Conservation (phyloP, 768 basidiomycete species). For the Podaxis sp. region DNA sequence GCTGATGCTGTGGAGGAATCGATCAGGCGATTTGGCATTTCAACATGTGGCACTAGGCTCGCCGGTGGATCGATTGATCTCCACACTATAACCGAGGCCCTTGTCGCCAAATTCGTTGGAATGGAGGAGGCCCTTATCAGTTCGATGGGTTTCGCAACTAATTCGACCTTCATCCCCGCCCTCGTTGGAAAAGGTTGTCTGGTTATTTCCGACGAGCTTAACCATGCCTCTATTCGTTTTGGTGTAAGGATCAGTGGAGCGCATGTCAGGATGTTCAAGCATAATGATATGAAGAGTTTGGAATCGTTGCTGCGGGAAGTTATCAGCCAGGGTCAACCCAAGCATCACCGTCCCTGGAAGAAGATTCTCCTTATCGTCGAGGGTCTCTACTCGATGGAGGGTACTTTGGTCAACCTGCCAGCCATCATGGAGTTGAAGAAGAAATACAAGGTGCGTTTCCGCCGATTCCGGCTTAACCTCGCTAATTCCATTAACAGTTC, state of each 20-base stretch:
- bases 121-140: constrained; percentile 87
- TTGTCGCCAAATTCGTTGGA: constrained; percentile 89
- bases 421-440: constrained; percentile 81
- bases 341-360: constrained; percentile 99
- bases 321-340: constrained; percentile 96
- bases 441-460: constrained; percentile 81
- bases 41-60: constrained; percentile 72
- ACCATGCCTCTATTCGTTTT: constrained; percentile 93
- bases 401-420: constrained; percentile 87
- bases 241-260: constrained; percentile 90
- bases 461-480: not conserved
- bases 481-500: constrained; percentile 57
- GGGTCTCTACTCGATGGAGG: constrained; percentile 98
- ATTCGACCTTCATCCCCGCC: constrained; percentile 91
- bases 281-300: constrained; percentile 87
- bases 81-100: constrained; percentile 75
- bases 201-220: constrained; percentile 95
- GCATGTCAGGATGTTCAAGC: constrained; percentile 91
- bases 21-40: constrained; percentile 79
- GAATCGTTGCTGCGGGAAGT: constrained; percentile 83
- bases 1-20: constrained; percentile 91
- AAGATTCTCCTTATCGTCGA: constrained; percentile 95
- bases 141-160: constrained; percentile 97
- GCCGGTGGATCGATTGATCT: constrained; percentile 88
- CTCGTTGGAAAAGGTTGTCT: constrained; percentile 88